Evolutionary conservation across 2,329 filamentous ascomycete genomes (phyloP).

Genomic region (Microdochium nivale): DNA sequence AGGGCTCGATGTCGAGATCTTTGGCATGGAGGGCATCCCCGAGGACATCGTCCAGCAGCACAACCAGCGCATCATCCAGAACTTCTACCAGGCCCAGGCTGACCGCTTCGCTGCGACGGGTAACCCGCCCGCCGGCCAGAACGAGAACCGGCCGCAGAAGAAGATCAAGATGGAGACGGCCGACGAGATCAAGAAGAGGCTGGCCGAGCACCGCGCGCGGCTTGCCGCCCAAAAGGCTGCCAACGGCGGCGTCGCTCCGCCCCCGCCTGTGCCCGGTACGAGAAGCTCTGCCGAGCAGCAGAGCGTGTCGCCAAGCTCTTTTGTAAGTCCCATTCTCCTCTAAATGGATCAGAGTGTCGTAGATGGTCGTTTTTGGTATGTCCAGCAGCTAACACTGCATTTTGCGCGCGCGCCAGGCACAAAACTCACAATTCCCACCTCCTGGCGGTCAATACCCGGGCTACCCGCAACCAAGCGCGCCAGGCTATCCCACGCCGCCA

Average conservation of each 20-base stretch:
- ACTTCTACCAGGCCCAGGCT: slow-evolving; percentile 78
- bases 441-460: slow-evolving; percentile 26
- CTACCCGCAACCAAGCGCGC: slow-evolving; percentile 27
- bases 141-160: slow-evolving; percentile 57
- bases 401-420: slow-evolving; percentile 9
- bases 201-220: slow-evolving; percentile 69
- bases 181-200: slow-evolving; percentile 70
- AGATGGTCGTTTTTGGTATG: neutral
- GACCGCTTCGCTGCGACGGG: slow-evolving; percentile 76
- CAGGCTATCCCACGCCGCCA: slow-evolving; percentile 24
- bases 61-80: slow-evolving; percentile 75
- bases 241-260: slow-evolving; percentile 39
- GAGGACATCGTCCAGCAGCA: slow-evolving; percentile 76
- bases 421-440: slow-evolving; percentile 34
- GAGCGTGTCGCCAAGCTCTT: slow-evolving; percentile 42
- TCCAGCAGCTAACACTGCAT: slow-evolving; percentile 1
- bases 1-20: slow-evolving; percentile 87
- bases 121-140: slow-evolving; percentile 65
- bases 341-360: neutral
- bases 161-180: slow-evolving; percentile 66
- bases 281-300: slow-evolving; percentile 10
- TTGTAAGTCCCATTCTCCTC: slow-evolving; percentile 41
- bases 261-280: slow-evolving; percentile 30
- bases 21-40: slow-evolving; percentile 95
- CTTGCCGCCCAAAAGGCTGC: slow-evolving; percentile 51